Conservation (phyloP, 208 protist genomes). For the Trypanosomatidae sp. region DNA sequence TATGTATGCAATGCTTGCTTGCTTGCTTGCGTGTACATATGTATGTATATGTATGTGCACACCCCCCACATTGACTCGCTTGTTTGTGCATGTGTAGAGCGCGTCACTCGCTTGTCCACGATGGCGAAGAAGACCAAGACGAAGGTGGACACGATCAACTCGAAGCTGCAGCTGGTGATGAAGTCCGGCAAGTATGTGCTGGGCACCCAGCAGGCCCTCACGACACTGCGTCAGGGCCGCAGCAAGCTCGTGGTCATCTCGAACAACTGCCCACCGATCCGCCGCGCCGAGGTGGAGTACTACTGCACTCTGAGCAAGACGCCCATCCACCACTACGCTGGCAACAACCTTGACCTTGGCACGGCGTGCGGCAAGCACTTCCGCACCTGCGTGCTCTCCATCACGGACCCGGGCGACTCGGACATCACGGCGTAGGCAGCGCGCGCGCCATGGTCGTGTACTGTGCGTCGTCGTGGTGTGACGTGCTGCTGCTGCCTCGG, state of each 20-base stretch:
- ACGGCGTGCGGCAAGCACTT: slow-evolving; percentile 99
- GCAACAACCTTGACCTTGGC: slow-evolving; percentile 98
- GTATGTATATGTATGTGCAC: slow-evolving; percentile 6
- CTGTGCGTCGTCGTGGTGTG: neutral
- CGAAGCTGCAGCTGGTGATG: slow-evolving; percentile 98
- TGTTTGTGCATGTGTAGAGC: neutral
- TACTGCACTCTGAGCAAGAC: slow-evolving; percentile 99
- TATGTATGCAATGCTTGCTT: neutral
- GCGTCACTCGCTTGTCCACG: slow-evolving; percentile 8
- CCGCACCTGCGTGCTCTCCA: slow-evolving; percentile 93
- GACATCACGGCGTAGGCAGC: slow-evolving; percentile 85
- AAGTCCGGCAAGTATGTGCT: slow-evolving; percentile 99
- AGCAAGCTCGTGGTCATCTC: slow-evolving; percentile 98
- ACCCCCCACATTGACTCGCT: neutral
- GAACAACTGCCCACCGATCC: slow-evolving; percentile 97
- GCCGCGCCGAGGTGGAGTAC: slow-evolving; percentile 99
- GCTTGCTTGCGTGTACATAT: neutral
- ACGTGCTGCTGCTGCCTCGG: neutral
- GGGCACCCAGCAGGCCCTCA: slow-evolving; percentile 96
- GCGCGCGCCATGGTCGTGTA: neutral
- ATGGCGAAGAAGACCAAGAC: slow-evolving; percentile 94
- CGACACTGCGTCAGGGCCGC: slow-evolving; percentile 93
- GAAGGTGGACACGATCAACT: slow-evolving; percentile 97
- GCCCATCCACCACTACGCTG: slow-evolving; percentile 98
- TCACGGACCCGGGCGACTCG: slow-evolving; percentile 96